Evolutionary conservation across 306 rosid genomes (phyloP), one percentile per base, ranked within the genome.

Genomic region (Delonix regia): DNA sequence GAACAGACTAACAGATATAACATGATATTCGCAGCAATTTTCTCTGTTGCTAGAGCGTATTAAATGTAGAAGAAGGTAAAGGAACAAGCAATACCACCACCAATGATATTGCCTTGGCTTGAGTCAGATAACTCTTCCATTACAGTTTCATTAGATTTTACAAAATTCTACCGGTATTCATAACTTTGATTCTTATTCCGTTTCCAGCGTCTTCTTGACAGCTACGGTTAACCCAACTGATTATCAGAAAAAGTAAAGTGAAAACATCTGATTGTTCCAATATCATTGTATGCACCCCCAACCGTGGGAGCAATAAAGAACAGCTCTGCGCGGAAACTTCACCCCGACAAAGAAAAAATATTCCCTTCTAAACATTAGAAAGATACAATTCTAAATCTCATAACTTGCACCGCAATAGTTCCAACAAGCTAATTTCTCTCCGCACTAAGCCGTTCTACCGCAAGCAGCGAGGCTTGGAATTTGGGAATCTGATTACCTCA

Each of bases 51-150:
- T 69, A 11, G 2, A 25, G 42, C n/a, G 61, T 14, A 44, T 7
- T 13, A 30, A 30, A 30, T 61, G 30, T 9, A 25, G 53, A 64
- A 48, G 9, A 25, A 44, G 28, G 28, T 70, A 30, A 41, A 57
- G 18, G 6, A 22, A 2, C 9, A 8, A 66, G 9, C 33, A 77
- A 18, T 66, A 5, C 21, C 44, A 27, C 38, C 3, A 65, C 39
- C 53, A 38, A 59, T 48, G 36, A 57, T 9, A 57, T 52, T 82
- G 30, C 61, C 44, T 34, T 60, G 3, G 59, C 28, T 67, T 68
- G 9, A 74, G 38, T 57, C 10, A 9, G 36, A 34, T 11, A 53
- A 53, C 33, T 3, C 18, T 18, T 28, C 13, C 63, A 5, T 34
- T 19, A 6, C 1, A 15, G 22, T 57, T 15, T 41, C 41, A 74